Conservation (phyloP, 2,329 filamentous ascomycete species). For the Leptographium procerum region DNA sequence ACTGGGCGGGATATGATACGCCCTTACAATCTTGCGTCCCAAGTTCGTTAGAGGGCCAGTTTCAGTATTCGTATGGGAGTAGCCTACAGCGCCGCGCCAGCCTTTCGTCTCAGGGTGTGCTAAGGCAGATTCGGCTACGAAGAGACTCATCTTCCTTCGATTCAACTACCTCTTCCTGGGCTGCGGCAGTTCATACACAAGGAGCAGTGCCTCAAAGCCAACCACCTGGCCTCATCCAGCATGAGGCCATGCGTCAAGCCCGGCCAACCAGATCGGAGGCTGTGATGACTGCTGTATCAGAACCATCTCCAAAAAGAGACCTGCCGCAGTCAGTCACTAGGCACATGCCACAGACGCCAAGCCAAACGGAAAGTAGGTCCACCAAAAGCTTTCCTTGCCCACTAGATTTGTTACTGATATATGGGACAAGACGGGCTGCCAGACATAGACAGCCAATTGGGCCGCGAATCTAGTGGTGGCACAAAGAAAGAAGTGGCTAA, state of each 20-base stretch:
- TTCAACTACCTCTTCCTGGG: neutral
- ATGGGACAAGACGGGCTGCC: neutral
- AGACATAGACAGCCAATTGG: neutral
- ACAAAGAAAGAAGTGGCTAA: neutral
- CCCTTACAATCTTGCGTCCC: neutral
- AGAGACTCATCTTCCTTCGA: constrained; percentile 1
- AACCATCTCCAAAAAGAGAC: constrained; percentile 10
- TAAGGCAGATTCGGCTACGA: neutral
- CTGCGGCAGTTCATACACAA: neutral
- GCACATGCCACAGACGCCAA: constrained; percentile 7
- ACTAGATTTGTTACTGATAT: neutral
- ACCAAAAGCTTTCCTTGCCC: too few relatives aligned
- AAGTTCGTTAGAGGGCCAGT: neutral
- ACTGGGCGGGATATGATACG: neutral
- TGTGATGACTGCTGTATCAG: neutral
- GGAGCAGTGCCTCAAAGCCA: neutral
- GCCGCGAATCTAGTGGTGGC: neutral
- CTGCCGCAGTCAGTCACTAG: constrained; percentile 6
- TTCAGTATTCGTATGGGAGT: neutral
- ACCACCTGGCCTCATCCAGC: neutral
- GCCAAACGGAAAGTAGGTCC: neutral
- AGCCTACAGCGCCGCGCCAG: neutral
- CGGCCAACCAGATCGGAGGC: neutral
- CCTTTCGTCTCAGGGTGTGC: neutral
- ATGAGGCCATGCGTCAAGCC: neutral